Evolutionary conservation across 805 yeast genomes (phyloP).

Genomic region (Schizosaccharomyces octosporus): DNA sequence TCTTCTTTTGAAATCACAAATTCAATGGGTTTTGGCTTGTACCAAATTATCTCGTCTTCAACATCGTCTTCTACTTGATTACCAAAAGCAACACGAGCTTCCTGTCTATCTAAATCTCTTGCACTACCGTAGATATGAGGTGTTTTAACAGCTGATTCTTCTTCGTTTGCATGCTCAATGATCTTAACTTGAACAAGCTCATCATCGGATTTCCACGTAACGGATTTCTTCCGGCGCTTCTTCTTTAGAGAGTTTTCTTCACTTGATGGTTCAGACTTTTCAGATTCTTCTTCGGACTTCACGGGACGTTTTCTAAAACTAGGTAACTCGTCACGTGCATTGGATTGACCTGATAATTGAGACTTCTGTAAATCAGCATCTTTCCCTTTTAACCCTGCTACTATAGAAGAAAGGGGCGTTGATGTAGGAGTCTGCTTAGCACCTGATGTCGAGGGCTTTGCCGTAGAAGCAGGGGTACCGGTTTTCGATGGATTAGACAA

Average conservation of each 20-base stretch:
- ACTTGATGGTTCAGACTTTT: neutral
- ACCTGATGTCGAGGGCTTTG: neutral
- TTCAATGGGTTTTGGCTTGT: neutral
- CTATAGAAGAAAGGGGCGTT: neutral
- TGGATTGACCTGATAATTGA: neutral
- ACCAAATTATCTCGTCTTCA: neutral
- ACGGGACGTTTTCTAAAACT: neutral
- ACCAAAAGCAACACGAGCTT: constrained; percentile 2
- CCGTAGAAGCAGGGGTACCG: neutral
- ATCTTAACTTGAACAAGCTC: constrained; percentile 13
- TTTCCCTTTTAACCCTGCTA: neutral
- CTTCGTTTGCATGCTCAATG: constrained; percentile 9
- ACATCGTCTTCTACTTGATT: neutral
- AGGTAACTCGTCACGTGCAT: neutral
- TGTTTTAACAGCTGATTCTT: neutral
- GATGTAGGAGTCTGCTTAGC: neutral
- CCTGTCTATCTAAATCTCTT: constrained; percentile 3
- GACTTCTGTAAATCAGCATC: neutral
- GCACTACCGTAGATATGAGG: neutral
- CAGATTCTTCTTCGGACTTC: neutral
- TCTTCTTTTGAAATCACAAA: neutral
- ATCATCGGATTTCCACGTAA: constrained; percentile 13
- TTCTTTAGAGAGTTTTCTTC: neutral
- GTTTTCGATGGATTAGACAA: neutral
- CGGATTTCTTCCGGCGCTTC: constrained; percentile 10